phyloP scores from a whole-genome alignment of 139 green algal species.

The Pleodorina starrii region DNA sequence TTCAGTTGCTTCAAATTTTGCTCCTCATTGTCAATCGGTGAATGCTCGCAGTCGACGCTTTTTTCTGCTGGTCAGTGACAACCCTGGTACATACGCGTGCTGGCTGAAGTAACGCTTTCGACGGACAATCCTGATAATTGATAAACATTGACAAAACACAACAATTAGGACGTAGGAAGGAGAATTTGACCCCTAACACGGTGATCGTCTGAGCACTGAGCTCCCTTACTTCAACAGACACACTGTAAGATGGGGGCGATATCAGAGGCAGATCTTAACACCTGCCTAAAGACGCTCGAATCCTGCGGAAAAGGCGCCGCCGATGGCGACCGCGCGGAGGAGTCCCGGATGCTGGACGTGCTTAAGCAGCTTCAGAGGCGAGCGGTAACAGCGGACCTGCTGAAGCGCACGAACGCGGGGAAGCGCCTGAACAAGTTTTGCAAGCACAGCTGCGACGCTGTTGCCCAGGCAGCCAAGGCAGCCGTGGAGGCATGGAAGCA shows the following conservation, averaged over 20 bases:
- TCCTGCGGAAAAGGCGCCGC: slow-evolving; percentile 31
- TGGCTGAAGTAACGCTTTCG: no score
- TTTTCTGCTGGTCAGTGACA: no score
- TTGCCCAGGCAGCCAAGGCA: slow-evolving; percentile 69
- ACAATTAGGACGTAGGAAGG: no score
- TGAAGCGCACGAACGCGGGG: slow-evolving; percentile 83
- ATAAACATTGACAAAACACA: no score
- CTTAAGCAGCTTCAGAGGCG: slow-evolving; percentile 69
- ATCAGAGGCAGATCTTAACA: slow-evolving; percentile 30
- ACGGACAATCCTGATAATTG: no score
- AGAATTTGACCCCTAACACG: no score
- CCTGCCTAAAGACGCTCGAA: slow-evolving; percentile 28
- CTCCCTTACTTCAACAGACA: no score
- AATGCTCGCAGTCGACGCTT: no score
- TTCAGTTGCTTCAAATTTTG: no score
- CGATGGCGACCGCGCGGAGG: slow-evolving; percentile 69
- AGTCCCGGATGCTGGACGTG: slow-evolving; percentile 74
- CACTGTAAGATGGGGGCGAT: slow-evolving; percentile 3
- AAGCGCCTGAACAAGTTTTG: slow-evolving; percentile 83
- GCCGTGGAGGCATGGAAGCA: slow-evolving; percentile 86
- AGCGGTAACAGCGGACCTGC: slow-evolving; percentile 73
- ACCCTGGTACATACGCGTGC: no score
- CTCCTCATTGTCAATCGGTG: no score
- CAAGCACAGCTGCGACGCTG: slow-evolving; percentile 71
- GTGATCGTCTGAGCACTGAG: no score